These are phyloP conservation scores for Inga laurina DNA, from an alignment of 306 rosid species.

Conservation along the genomic window DNA sequence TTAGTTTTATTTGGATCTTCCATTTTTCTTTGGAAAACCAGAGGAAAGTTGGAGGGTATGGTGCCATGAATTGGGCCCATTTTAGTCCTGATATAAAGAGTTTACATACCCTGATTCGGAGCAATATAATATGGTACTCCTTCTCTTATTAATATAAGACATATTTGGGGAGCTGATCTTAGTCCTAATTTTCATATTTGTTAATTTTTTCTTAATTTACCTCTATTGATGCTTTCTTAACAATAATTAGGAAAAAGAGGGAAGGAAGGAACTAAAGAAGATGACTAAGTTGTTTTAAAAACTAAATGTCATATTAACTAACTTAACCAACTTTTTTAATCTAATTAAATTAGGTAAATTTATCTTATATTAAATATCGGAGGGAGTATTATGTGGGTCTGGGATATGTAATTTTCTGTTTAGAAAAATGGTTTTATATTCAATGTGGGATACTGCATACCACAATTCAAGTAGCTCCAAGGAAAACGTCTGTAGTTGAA, in stretches of 20 bases:
- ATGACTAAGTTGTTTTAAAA: too few relatives aligned
- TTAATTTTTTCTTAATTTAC: too few relatives aligned
- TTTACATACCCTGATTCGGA: not conserved
- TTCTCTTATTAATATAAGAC: accelerated
- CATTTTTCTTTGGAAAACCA: conserved; percentile 13
- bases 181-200: too few relatives aligned
- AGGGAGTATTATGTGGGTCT: not conserved
- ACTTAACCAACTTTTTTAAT: too few relatives aligned
- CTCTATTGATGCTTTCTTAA: accelerated
- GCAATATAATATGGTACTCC: not conserved
- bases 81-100: not conserved
- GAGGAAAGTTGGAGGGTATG: not conserved
- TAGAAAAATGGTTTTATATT: not conserved
- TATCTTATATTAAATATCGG: too few relatives aligned
- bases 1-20: conserved; percentile 26
- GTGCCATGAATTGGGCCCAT: not conserved
- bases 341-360: too few relatives aligned
- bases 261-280: too few relatives aligned
- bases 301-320: too few relatives aligned
- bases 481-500: not conserved
- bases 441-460: not conserved
- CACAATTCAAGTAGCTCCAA: not conserved
- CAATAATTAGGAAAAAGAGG: too few relatives aligned
- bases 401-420: not conserved
- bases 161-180: too few relatives aligned